phyloP scores from a whole-genome alignment of 2,329 filamentous ascomycete species.

The Calonectria pauciramosa region DNA sequence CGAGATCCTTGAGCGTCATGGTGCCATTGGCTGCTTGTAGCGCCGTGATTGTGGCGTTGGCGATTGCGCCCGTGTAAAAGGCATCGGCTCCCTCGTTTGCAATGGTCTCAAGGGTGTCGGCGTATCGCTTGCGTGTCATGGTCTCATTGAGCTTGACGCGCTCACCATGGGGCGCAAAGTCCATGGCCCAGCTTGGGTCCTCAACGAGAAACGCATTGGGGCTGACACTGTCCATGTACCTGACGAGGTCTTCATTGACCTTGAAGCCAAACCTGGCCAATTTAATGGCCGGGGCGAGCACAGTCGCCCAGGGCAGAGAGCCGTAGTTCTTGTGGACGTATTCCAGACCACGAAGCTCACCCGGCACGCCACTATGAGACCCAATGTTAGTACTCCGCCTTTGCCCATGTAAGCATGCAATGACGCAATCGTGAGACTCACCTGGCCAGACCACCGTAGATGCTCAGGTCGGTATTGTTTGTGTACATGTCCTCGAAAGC shows the following conservation, averaged over 20 bases:
- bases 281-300: slow-evolving; percentile 79
- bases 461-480: slow-evolving; percentile 73
- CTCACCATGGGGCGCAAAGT: slow-evolving; percentile 84
- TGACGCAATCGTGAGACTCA: slow-evolving; percentile 61
- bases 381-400: neutral
- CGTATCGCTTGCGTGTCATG: slow-evolving; percentile 82
- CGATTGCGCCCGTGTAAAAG: slow-evolving; percentile 79
- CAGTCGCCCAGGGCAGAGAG: slow-evolving; percentile 72
- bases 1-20: slow-evolving; percentile 81
- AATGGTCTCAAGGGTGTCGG: slow-evolving; percentile 79
- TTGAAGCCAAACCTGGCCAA: slow-evolving; percentile 80
- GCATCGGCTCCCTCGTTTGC: slow-evolving; percentile 74
- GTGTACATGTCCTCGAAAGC: slow-evolving; percentile 87
- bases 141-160: slow-evolving; percentile 77
- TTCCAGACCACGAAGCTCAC: slow-evolving; percentile 80
- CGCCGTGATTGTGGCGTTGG: slow-evolving; percentile 77
- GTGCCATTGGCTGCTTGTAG: slow-evolving; percentile 76
- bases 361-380: slow-evolving; percentile 70
- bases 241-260: slow-evolving; percentile 78
- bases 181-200: slow-evolving; percentile 82
- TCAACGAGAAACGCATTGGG: slow-evolving; percentile 73
- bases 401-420: neutral
- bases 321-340: slow-evolving; percentile 80
- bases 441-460: slow-evolving; percentile 78
- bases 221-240: slow-evolving; percentile 71